These are phyloP conservation scores for Blepharisma stoltei DNA, from an alignment of 73 alveolate genomes.

Conservation along the genomic window DNA sequence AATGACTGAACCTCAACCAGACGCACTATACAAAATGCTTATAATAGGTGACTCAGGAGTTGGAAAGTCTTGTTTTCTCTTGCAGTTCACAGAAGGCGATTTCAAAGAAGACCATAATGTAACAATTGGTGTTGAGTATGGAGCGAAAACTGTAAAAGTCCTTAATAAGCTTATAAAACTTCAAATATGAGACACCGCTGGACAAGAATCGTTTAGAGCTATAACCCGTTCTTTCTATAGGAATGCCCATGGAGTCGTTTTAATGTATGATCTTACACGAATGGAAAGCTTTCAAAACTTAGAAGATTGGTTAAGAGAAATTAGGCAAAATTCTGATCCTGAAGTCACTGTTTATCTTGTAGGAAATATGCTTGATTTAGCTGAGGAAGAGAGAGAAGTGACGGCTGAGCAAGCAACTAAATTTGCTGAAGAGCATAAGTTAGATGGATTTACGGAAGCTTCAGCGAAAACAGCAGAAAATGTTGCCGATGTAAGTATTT, in stretches of 20 bases:
- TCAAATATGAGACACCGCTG: constrained; percentile 97
- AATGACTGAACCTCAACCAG: constrained; percentile 20
- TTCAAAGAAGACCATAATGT: constrained; percentile 75
- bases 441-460: constrained; percentile 27
- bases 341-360: constrained; percentile 38
- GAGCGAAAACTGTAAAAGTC: constrained; percentile 76
- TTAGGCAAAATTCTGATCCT: constrained; percentile 34
- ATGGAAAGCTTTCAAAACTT: constrained; percentile 49
- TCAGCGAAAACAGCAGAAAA: constrained; percentile 28
- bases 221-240: constrained; percentile 83
- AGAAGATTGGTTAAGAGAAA: constrained; percentile 52
- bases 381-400: constrained; percentile 48
- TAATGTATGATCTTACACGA: constrained; percentile 84
- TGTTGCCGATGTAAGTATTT: constrained; percentile 15
- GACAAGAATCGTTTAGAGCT: constrained; percentile 89
- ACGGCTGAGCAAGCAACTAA: background rate
- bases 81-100: constrained; percentile 67
- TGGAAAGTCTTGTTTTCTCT: constrained; percentile 88
- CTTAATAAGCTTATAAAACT: constrained; percentile 61
- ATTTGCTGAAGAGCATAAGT: background rate
- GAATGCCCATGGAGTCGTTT: constrained; percentile 83
- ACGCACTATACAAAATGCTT: constrained; percentile 43
- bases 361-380: constrained; percentile 57
- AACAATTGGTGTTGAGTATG: constrained; percentile 95
- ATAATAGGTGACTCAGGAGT: constrained; percentile 56